Base-by-base conservation (phyloP, 2,329 filamentous ascomycete genomes). In the Fulvia fulva region DNA sequence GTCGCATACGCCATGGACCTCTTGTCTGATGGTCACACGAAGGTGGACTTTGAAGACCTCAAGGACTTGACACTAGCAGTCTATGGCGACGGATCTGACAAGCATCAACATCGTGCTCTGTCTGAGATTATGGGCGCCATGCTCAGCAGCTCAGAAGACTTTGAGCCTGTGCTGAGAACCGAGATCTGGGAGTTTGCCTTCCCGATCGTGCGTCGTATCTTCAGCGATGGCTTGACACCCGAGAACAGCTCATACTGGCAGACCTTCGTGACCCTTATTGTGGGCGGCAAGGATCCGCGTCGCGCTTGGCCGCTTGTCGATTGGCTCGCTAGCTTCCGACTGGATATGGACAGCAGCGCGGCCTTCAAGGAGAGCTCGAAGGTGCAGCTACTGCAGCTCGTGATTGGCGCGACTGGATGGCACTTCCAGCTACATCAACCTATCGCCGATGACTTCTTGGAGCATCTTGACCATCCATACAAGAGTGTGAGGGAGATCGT, bases 291-390 rank as follows among this genome's bases (percentile, higher is more conserved):
- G 69, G 94, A 99, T 74, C 93, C 94, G 12, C 85, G 95, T 46
- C 86, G 93, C 62, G 87, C 87, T 2, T 91, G 89, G 79, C 93
- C 96, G 64, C 82, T 99, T 62, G 84, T 96, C 34, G 88, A 94
- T 63, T 88, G 86, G 74, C 80, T 99, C 21, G 84, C 88, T 49
- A 85, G 87, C 55, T 97, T 97, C 83, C 84, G 91, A 28, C 81
- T 99, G 9, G 94, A 99, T 71, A 93, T 97, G 87, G 81, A 85
- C 5, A 97, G 93, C 0, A 97, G 97, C 71, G 94, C 95, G 3
- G 94, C 94, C 0, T 99, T 99, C 82, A 99, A 99, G 73, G 95
- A 99, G 73, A 96, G 93, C 56, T 95, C 93, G 26, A 97, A 97
- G 77, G 90, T 99, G 16, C 88, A 94, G 64, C 79, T 99, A 28